These are phyloP conservation scores for Pseudonitzschia multiseries DNA, from an alignment of 108 stramenopile genomes.

Conservation along the genomic window DNA sequence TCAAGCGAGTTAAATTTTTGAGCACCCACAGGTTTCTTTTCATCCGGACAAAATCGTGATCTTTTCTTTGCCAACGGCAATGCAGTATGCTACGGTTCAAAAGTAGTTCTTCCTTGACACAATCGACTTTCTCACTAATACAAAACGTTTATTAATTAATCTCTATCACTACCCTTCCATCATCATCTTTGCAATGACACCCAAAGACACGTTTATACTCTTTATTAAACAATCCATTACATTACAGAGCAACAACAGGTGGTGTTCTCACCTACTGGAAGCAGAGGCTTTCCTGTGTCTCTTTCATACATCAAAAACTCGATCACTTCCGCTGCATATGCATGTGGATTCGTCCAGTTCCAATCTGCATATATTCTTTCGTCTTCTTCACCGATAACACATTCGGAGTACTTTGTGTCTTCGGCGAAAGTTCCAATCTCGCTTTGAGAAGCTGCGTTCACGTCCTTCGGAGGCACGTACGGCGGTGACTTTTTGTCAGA, in stretches of 20 bases:
- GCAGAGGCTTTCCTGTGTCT: slow-evolving; percentile 73
- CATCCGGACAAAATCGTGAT: no score
- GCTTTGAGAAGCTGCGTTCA: slow-evolving; percentile 89
- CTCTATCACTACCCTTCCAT: background rate
- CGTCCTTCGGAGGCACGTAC: slow-evolving; percentile 87
- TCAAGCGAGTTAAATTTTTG: no score
- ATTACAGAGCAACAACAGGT: slow-evolving; percentile 64
- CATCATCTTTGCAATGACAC: background rate
- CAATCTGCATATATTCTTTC: slow-evolving; percentile 72
- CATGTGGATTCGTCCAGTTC: slow-evolving; percentile 82
- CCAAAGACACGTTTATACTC: background rate
- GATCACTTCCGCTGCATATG: slow-evolving; percentile 82
- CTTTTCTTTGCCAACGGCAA: no score
- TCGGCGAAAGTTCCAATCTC: slow-evolving; percentile 85
- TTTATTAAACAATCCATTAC: slow-evolving; percentile 23
- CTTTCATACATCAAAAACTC: slow-evolving; percentile 88
- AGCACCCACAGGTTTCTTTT: no score
- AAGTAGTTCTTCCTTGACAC: no score
- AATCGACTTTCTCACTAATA: no score
- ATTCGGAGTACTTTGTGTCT: slow-evolving; percentile 72
- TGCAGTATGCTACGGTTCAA: no score
- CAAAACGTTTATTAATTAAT: background rate
- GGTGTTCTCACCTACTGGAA: slow-evolving; percentile 53
- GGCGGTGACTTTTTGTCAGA: slow-evolving; percentile 78
- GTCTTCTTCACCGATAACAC: slow-evolving; percentile 67